Evolutionary conservation across 352 stramenopile species (phyloP).

Genomic region (Phytopythium chamaehyphon): DNA sequence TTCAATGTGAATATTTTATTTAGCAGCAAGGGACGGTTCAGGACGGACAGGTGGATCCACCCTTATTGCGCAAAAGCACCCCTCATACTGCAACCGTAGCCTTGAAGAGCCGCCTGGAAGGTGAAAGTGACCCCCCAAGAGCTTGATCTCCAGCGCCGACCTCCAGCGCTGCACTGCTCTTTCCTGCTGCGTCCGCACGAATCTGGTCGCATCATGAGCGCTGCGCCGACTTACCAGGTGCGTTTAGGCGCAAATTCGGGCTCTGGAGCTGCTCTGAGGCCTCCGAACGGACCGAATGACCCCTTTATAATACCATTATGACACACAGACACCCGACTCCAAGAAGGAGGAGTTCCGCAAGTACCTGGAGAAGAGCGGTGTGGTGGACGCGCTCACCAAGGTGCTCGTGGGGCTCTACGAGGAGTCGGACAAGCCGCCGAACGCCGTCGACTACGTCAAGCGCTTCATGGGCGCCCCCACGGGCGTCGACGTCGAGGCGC

Average conservation of each 20-base stretch:
- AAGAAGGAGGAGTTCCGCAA: slow-evolving; percentile 99
- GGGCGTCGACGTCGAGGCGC: slow-evolving; percentile 87
- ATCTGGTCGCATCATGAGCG: slow-evolving; percentile 23
- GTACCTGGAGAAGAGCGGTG: slow-evolving; percentile 97
- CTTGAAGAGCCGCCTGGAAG: background rate
- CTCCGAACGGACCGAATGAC: background rate
- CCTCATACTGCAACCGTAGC: background rate
- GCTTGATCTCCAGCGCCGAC: too few relatives aligned
- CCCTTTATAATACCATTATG: too few relatives aligned
- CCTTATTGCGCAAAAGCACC: slow-evolving; percentile 6
- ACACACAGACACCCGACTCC: slow-evolving; percentile 88
- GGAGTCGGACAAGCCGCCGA: slow-evolving; percentile 93
- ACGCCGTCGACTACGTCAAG: slow-evolving; percentile 98
- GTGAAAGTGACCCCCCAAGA: too few relatives aligned
- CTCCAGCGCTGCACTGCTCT: too few relatives aligned
- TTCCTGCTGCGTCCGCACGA: too few relatives aligned
- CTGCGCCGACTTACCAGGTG: slow-evolving; percentile 61
- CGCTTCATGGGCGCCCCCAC: slow-evolving; percentile 93
- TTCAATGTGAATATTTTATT: background rate
- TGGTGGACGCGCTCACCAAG: slow-evolving; percentile 97
- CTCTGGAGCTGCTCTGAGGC: background rate
- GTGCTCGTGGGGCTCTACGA: slow-evolving; percentile 96
- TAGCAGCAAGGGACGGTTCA: background rate
- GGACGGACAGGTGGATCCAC: background rate
- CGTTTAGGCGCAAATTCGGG: background rate